phyloP scores from a whole-genome alignment of 129 eudicot genomes.

The Flaveria brownii region DNA sequence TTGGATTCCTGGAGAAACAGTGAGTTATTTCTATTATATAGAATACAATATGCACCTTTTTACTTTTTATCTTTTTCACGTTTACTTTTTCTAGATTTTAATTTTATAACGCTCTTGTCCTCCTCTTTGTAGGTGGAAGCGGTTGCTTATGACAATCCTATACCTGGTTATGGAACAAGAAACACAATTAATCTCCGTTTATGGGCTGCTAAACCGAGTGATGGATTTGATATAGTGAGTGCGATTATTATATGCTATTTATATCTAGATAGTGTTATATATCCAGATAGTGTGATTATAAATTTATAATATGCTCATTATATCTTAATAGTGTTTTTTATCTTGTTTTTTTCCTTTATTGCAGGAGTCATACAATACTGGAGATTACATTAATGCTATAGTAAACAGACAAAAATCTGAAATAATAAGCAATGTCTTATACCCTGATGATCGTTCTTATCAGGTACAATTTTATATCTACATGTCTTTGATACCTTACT shows the following conservation, averaged over 20 bases:
- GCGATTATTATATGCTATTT: slow-evolving; percentile 16
- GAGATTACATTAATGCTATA: slow-evolving; percentile 59
- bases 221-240: slow-evolving; percentile 48
- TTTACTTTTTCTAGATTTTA: background rate
- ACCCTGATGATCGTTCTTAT: slow-evolving; percentile 67
- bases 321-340: background rate
- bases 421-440: slow-evolving; percentile 60
- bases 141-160: slow-evolving; percentile 66
- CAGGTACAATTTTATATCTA: slow-evolving; percentile 37
- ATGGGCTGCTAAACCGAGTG: slow-evolving; percentile 71
- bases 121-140: slow-evolving; percentile 48
- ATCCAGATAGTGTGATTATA: background rate
- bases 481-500: background rate
- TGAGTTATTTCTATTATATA: slow-evolving; percentile 29
- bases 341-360: slow-evolving; percentile 3
- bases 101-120: background rate
- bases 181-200: slow-evolving; percentile 57
- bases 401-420: slow-evolving; percentile 64
- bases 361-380: slow-evolving; percentile 67
- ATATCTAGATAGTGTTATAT: background rate
- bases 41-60: background rate
- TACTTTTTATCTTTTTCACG: background rate
- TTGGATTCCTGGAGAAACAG: slow-evolving; percentile 63
- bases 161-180: slow-evolving; percentile 71
- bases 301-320: slow-evolving; percentile 13